A percentile compares a stretch with the other conserved stretches of the same genome.
phyloP scores from a whole-genome alignment of 2,329 filamentous ascomycete species.

The Neodidymelliopsis sp. region DNA sequence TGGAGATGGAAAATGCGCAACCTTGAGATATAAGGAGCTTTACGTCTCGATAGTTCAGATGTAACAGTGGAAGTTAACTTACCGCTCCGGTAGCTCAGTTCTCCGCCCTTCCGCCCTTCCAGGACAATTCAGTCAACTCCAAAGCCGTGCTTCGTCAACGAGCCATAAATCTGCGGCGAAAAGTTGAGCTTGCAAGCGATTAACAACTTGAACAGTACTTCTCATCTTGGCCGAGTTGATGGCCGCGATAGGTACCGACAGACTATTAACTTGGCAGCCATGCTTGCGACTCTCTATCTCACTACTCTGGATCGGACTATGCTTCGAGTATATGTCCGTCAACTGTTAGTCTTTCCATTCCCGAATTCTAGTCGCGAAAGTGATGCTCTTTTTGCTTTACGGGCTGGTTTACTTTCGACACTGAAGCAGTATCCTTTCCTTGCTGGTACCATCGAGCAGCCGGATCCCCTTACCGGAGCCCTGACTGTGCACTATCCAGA shows the following conservation, averaged over 20 bases:
- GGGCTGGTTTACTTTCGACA: background rate
- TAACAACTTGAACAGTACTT: too few species aligned
- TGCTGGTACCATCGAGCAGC: slow-evolving; percentile 4
- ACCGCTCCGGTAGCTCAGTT: too few species aligned
- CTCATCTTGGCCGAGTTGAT: too few species aligned
- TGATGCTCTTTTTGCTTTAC: background rate
- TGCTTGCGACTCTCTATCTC: background rate
- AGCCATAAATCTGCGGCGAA: too few species aligned
- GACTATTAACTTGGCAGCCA: too few species aligned
- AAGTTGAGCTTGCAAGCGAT: too few species aligned
- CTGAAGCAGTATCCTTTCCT: slow-evolving; percentile 10
- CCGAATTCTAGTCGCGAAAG: background rate
- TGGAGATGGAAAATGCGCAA: too few species aligned
- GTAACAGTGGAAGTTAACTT: too few species aligned
- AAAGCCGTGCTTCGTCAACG: too few species aligned
- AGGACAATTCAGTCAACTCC: background rate
- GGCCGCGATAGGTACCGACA: too few species aligned
- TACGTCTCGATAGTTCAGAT: too few species aligned
- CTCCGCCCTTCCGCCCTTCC: slow-evolving; percentile 10
- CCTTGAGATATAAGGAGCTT: too few species aligned
- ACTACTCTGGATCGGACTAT: slow-evolving; percentile 4
- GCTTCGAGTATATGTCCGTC: slow-evolving; percentile 13
- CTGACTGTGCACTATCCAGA: slow-evolving; percentile 7
- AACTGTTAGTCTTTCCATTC: slow-evolving; percentile 11
- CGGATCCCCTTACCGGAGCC: background rate